These are phyloP conservation scores for Cryptosporidium muris DNA, from an alignment of 169 alveolate species.

Conservation along the genomic window DNA sequence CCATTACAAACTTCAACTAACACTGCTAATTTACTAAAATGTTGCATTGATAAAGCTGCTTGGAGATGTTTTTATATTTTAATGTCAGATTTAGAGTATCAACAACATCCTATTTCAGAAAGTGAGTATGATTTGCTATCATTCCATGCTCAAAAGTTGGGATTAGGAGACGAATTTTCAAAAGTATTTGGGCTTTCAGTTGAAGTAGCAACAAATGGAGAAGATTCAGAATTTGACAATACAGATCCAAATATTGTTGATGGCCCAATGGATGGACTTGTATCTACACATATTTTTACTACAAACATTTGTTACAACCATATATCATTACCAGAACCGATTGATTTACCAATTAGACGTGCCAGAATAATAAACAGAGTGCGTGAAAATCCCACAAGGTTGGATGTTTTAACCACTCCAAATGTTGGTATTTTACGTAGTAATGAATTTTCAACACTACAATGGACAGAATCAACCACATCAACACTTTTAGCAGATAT, in stretches of 20 bases:
- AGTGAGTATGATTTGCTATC: slow-evolving; percentile 68
- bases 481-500: slow-evolving; percentile 91
- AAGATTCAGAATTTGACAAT: neutral
- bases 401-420: slow-evolving; percentile 85
- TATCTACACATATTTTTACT: slow-evolving; percentile 50
- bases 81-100: slow-evolving; percentile 53
- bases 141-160: slow-evolving; percentile 65
- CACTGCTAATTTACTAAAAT: slow-evolving; percentile 49
- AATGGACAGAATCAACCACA: slow-evolving; percentile 79
- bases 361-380: slow-evolving; percentile 80
- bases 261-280: slow-evolving; percentile 59
- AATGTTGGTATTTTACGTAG: slow-evolving; percentile 85
- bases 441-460: slow-evolving; percentile 80
- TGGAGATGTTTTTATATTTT: slow-evolving; percentile 64
- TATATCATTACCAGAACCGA: slow-evolving; percentile 89
- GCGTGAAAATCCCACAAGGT: slow-evolving; percentile 90
- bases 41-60: slow-evolving; percentile 67
- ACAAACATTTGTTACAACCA: slow-evolving; percentile 81
- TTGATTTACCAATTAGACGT: slow-evolving; percentile 85
- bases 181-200: slow-evolving; percentile 47
- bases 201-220: slow-evolving; percentile 55
- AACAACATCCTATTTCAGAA: slow-evolving; percentile 69
- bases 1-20: slow-evolving; percentile 37
- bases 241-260: slow-evolving; percentile 19
- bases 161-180: slow-evolving; percentile 40